Base-by-base conservation (phyloP, 495 filamentous ascomycete genomes). In the Penicillium soppii region DNA sequence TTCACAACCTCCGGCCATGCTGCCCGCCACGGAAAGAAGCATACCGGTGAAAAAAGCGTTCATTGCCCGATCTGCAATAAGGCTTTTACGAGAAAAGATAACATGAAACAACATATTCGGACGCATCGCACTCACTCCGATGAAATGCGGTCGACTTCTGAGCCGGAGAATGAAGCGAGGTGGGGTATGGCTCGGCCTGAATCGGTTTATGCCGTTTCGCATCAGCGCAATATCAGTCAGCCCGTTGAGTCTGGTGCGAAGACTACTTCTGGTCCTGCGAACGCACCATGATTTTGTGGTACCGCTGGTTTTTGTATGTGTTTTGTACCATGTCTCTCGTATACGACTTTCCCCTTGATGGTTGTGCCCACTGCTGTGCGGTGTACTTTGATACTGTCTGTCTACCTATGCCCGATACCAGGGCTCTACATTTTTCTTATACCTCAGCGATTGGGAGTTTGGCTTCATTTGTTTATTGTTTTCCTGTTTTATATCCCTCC, bases 1-100 rank as follows among this genome's bases (percentile, higher is more conserved):
- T 97, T 97, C 68, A 97, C 92, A 37, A 97, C 92, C 0, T 97
- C 94, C 0, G 92, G 92, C 38, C 92, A 97, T 62, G 90, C 94
- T 2, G 92, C 92, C n/a, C 85, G 92, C 7, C 92, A 97, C 63
- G 91, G 91, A 45, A 95, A 96, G 66, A 96, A 96, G 63, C 92
- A 97, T 70, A 96, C 92, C 0, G 92, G 90, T 19, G 91, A 96
- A 73, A 97, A 97, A 72, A 90, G 87, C 38, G 91, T 96, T 16
- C 80, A 84, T 41, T 97, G 92, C 71, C 86, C 89, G 0, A 90
- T 87, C 50, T 97, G 92, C 75, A 81, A 86, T 67, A 96, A 96
- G 71, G 90, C 90, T 40, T 97, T 97, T 63, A 96, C 94, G 5
- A 85, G 92, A 37, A 91, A 94, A 62, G 92, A 97, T 72, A 97